Conservation (phyloP, 139 green algal species). For the Micractinium conductrix region DNA sequence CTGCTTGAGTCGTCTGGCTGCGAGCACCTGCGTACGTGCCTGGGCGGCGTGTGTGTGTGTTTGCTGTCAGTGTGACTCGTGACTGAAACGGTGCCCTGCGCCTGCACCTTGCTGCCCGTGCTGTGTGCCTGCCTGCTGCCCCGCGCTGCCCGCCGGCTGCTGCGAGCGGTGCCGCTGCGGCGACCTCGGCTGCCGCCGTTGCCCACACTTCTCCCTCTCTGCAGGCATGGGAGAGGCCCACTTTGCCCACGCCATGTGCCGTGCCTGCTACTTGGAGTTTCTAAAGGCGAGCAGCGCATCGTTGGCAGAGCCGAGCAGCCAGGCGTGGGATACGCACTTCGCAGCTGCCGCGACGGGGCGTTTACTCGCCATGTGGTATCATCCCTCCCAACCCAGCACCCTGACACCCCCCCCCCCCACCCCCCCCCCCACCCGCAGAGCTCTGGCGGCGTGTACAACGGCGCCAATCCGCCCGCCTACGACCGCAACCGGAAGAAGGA, state of each 20-base stretch:
- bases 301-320: too few relatives aligned
- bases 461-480: constrained; percentile 73
- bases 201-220: background rate
- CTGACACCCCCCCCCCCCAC: background rate
- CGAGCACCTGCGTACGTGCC: constrained; percentile 37
- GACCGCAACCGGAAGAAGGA: background rate
- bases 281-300: constrained; percentile 25
- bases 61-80: background rate
- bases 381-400: too few relatives aligned
- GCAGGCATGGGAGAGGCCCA: constrained; percentile 38
- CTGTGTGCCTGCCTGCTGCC: background rate
- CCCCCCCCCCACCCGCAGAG: background rate
- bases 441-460: constrained; percentile 58
- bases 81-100: too few relatives aligned
- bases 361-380: too few relatives aligned
- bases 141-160: background rate
- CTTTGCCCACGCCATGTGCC: constrained; percentile 75
- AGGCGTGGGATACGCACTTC: too few relatives aligned
- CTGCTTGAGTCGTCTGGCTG: constrained; percentile 20
- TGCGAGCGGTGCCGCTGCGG: background rate
- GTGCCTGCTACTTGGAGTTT: constrained; percentile 66
- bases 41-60: background rate
- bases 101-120: too few relatives aligned
- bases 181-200: background rate
- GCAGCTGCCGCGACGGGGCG: too few relatives aligned